Conservation (phyloP, 106 monocot genomes). For the Agapanthus africanus region DNA sequence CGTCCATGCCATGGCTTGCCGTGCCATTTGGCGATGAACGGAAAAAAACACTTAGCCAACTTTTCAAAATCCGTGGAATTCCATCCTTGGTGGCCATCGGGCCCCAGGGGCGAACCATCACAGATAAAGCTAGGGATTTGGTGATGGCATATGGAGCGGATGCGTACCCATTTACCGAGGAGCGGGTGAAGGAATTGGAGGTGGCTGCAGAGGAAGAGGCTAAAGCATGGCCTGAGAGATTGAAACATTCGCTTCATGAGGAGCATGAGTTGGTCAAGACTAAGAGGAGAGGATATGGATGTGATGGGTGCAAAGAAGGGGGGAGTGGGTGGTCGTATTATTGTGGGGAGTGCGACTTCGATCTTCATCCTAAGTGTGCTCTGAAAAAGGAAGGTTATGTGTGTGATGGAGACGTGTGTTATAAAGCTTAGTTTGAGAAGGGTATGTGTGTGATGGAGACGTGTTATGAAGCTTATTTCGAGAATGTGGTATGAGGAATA, state of each 20-base stretch:
- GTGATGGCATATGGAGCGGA: constrained; percentile 36
- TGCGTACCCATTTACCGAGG: constrained; percentile 58
- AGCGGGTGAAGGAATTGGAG: constrained; percentile 29
- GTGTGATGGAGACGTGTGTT: too few species aligned
- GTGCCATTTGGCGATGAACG: constrained; percentile 45
- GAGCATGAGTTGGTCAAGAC: constrained; percentile 26
- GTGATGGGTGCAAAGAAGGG: too few species aligned
- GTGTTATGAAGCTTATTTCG: too few species aligned
- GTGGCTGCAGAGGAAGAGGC: constrained; percentile 26
- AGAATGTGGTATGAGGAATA: too few species aligned
- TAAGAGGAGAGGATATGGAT: constrained; percentile 5
- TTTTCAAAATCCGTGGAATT: constrained; percentile 57
- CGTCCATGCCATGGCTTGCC: constrained; percentile 70
- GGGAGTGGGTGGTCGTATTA: constrained; percentile 34
- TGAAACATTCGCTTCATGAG: constrained; percentile 29
- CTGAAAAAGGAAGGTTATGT: too few species aligned
- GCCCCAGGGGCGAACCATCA: constrained; percentile 38
- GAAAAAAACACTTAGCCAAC: constrained; percentile 28
- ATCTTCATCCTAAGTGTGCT: constrained; percentile 39
- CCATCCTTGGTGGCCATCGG: constrained; percentile 63
- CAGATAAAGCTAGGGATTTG: constrained; percentile 42
- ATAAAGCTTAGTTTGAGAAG: too few species aligned
- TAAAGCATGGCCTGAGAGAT: constrained; percentile 26
- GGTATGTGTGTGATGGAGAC: too few species aligned
- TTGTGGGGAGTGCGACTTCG: constrained; percentile 32